Conservation (phyloP, 2,329 filamentous ascomycete genomes). For the Fusarium humuli region DNA sequence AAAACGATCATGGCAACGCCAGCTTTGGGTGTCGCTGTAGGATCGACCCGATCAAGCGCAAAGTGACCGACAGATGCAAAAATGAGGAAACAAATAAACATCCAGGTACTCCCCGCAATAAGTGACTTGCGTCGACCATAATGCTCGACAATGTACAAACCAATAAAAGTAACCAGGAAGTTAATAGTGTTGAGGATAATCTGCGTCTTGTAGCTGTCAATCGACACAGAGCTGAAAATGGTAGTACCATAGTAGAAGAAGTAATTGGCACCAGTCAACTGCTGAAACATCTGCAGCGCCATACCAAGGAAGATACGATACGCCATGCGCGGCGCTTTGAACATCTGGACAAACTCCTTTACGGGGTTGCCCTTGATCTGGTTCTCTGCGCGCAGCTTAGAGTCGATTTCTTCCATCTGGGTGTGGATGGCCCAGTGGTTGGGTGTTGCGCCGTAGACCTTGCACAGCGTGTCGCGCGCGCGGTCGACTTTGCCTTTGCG, state of each 20-base stretch:
- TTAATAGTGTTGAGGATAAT: conserved; percentile 77
- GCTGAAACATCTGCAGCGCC: conserved; percentile 72
- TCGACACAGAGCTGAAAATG: conserved; percentile 59
- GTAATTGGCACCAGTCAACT: conserved; percentile 75
- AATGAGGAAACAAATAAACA: conserved; percentile 70
- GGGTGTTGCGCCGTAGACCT: conserved; percentile 58
- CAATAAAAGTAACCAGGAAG: conserved; percentile 73
- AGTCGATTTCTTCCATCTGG: conserved; percentile 65
- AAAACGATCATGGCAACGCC: conserved; percentile 73
- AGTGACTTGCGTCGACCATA: conserved; percentile 73
- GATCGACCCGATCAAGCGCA: conserved; percentile 53
- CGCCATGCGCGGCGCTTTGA: conserved; percentile 71
- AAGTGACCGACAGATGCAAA: conserved; percentile 67
- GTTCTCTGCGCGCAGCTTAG: conserved; percentile 63
- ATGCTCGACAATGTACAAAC: conserved; percentile 77
- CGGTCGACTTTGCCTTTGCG: conserved; percentile 60
- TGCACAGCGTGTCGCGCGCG: conserved; percentile 61
- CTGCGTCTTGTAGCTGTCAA: conserved; percentile 73
- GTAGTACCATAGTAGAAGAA: conserved; percentile 73
- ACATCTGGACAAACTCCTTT: conserved; percentile 67
- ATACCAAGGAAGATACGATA: conserved; percentile 73
- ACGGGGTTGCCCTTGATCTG: conserved; percentile 55
- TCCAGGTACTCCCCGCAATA: conserved; percentile 71
- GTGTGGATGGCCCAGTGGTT: conserved; percentile 60
- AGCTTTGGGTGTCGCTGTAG: conserved; percentile 53